A percentile compares a stretch with the other conserved stretches of the same genome.
phyloP scores from a whole-genome alignment of 73 alveolate genomes.

The Paramecium pentaurelia region DNA sequence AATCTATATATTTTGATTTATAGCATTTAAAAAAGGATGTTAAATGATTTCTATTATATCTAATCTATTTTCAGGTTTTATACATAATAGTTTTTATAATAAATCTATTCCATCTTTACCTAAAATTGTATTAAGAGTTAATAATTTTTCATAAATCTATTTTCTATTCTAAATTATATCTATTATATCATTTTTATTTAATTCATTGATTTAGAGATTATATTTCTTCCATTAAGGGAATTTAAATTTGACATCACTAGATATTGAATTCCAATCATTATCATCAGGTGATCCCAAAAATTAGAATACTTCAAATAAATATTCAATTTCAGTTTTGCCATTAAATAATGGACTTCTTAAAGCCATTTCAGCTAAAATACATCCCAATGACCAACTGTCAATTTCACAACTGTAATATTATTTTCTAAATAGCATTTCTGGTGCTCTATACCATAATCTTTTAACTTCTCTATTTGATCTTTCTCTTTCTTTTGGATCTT shows the following conservation, averaged over 20 bases:
- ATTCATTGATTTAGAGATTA: constrained; percentile 48
- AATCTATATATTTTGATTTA: not conserved
- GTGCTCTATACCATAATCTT: constrained; percentile 96
- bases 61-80: constrained; percentile 68
- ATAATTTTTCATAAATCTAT: constrained; percentile 38
- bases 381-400: constrained; percentile 95
- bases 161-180: constrained; percentile 66
- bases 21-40: constrained; percentile 70
- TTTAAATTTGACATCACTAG: constrained; percentile 46
- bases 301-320: constrained; percentile 77
- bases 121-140: constrained; percentile 57
- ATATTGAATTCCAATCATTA: constrained; percentile 41
- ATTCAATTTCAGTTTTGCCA: constrained; percentile 87
- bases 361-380: constrained; percentile 89
- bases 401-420: constrained; percentile 85
- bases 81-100: constrained; percentile 60
- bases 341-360: constrained; percentile 87
- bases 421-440: constrained; percentile 89
- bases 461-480: constrained; percentile 96
- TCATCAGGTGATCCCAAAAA: constrained; percentile 72
- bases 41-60: constrained; percentile 67
- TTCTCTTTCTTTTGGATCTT: constrained; percentile 97
- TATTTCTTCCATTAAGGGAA: constrained; percentile 78
- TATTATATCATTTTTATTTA: constrained; percentile 42
- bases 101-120: constrained; percentile 76